Conservation (phyloP, 805 yeast species). For the Yamadazyma paraphyllophila region DNA sequence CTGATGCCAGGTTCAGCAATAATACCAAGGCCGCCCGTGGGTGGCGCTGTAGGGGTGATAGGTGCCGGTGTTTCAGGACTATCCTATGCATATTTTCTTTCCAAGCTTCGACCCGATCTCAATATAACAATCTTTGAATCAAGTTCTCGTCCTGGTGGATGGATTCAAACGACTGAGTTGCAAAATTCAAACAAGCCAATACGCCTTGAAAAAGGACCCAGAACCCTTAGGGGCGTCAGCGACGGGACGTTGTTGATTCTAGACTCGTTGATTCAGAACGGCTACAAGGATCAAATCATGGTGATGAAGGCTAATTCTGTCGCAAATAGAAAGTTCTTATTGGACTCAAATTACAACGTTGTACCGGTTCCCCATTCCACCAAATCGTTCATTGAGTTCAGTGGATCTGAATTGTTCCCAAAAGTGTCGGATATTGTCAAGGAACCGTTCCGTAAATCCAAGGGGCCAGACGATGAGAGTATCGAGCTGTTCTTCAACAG, state of each 20-base stretch:
- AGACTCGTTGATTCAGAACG: conserved; percentile 55
- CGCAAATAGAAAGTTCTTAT: conserved; percentile 72
- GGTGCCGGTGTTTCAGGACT: conserved; percentile 93
- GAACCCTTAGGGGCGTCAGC: conserved; percentile 82
- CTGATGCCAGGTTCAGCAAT: not conserved
- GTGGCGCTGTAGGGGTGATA: conserved; percentile 61
- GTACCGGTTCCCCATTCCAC: conserved; percentile 53
- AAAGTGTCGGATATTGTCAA: conserved; percentile 45
- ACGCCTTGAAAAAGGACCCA: conserved; percentile 80
- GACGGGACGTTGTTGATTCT: conserved; percentile 71
- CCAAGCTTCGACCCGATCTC: conserved; percentile 74
- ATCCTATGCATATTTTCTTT: conserved; percentile 65
- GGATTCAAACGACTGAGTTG: conserved; percentile 55
- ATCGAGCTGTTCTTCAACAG: conserved; percentile 65
- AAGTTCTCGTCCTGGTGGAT: conserved; percentile 66
- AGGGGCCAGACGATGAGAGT: conserved; percentile 56
- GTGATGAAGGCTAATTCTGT: conserved; percentile 56
- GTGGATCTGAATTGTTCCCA: conserved; percentile 40
- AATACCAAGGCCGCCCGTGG: conserved; percentile 17
- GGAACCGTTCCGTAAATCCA: conserved; percentile 47
- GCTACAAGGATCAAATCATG: conserved; percentile 47
- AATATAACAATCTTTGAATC: conserved; percentile 62
- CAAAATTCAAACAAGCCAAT: conserved; percentile 24
- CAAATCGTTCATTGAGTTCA: conserved; percentile 22
- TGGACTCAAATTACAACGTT: conserved; percentile 46